These are phyloP conservation scores for Leishmania amazonensis DNA, from an alignment of 208 protist species.

Conservation along the genomic window DNA sequence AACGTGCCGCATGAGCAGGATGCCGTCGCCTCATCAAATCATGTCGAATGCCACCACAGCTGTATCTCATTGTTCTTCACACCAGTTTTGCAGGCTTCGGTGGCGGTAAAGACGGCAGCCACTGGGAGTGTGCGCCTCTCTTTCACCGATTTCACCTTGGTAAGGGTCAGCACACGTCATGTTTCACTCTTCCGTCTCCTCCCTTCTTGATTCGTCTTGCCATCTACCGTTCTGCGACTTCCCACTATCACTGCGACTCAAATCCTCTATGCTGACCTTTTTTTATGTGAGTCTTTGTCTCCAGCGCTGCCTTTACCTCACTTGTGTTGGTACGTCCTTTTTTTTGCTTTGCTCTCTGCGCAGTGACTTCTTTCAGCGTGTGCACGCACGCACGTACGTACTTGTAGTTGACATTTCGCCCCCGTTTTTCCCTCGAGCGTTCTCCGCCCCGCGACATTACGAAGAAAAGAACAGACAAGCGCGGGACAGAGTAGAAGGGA, in stretches of 20 bases:
- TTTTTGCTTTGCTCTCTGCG: neutral
- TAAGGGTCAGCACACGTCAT: neutral
- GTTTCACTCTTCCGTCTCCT: neutral
- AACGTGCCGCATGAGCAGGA: neutral
- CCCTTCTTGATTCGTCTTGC: neutral
- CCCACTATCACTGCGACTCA: neutral
- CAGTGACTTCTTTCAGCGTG: neutral
- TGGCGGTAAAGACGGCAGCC: neutral
- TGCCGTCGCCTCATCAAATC: neutral
- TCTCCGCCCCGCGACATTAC: neutral
- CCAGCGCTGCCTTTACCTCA: neutral
- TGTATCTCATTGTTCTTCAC: neutral
- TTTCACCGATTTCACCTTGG: neutral
- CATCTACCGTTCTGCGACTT: neutral
- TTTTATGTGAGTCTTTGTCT: neutral
- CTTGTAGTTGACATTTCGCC: neutral
- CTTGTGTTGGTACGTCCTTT: neutral
- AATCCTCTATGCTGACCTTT: neutral
- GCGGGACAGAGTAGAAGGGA: neutral
- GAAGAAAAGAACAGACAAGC: neutral
- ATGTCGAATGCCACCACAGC: neutral
- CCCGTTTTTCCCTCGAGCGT: neutral
- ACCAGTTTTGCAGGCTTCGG: neutral
- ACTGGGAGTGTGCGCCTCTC: neutral
- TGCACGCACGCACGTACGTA: neutral